A percentile compares a stretch with the other conserved stretches of the same genome.
These are phyloP conservation scores for Tulasnella calospora DNA, from an alignment of 768 basidiomycete genomes.

Conservation along the genomic window DNA sequence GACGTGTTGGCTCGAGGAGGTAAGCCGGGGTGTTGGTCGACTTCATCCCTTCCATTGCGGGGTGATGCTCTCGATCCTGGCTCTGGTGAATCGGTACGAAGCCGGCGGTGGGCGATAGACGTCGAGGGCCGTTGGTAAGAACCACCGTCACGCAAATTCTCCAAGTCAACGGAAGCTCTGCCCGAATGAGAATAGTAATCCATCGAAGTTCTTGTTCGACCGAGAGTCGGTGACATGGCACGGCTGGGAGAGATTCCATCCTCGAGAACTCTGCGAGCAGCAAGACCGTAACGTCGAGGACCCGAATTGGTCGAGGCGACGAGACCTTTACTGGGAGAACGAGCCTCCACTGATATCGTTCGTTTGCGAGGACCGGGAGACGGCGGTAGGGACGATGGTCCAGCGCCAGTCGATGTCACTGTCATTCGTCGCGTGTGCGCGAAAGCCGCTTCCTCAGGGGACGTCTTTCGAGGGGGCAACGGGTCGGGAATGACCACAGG, in stretches of 20 bases:
- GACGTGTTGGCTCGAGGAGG: slow-evolving; percentile 24
- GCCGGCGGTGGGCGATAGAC: slow-evolving; percentile 6
- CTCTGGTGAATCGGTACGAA: background rate
- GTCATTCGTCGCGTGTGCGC: background rate
- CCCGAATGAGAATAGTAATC: background rate
- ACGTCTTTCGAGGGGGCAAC: background rate
- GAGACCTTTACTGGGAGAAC: slow-evolving; percentile 3
- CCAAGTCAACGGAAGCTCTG: background rate
- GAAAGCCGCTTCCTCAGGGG: background rate
- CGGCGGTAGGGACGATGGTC: background rate
- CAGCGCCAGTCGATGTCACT: background rate
- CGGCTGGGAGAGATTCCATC: background rate
- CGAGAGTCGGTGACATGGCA: background rate
- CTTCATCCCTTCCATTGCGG: background rate
- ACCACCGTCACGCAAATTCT: background rate
- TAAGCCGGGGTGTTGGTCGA: background rate
- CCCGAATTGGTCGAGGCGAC: background rate
- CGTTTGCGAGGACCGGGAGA: slow-evolving; percentile 1
- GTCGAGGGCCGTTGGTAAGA: slow-evolving; percentile 18
- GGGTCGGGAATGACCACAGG: slow-evolving; percentile 11
- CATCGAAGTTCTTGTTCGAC: background rate
- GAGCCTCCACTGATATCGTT: background rate
- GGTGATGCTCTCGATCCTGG: background rate
- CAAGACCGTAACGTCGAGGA: background rate
- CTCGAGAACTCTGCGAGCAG: background rate